Evolutionary conservation across 2,329 filamentous ascomycete genomes (phyloP), one percentile per base, ranked within the genome.

Genomic region (Neoarthrinium moseri): DNA sequence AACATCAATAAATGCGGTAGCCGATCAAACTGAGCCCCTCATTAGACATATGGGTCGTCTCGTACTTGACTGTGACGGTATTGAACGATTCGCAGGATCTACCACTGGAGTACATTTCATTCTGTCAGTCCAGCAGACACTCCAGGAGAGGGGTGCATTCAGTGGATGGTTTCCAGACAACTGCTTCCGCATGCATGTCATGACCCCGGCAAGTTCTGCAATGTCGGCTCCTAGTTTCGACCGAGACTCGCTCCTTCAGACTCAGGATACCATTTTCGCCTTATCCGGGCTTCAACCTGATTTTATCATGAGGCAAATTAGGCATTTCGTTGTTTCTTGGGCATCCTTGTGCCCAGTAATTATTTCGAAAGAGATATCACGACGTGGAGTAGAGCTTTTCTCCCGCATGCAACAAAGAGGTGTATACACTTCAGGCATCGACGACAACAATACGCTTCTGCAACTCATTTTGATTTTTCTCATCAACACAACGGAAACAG

Each of bases 61-160:
- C 12, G 35, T 46, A 6, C 20, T 27, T 12, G 43, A 46, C 13
- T n/a, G 26, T 10, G 33, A 20, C 5, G 43, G 43, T 12, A 21
- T 38, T 6, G 34, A 38, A n/a, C 23, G 24, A 12, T 46, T 46
- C 24, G 43, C 43, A n/a, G 43, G 43, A 23, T 40, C 43, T 10
- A 46, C 43, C 11, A 46, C 43, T 3, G 43, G 43, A 8, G 35
- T 46, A 18, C 43, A 38, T 21, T 46, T 46, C 35, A 24, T 46
- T 23, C 35, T 46, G 5, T 39, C 43, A 10, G 35, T 30, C 12
- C 43, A 46, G 18, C 22, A 39, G 18, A 35, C 43, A 6, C 18
- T 38, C 6, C 23, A 38, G 35, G 22, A n/a, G 15, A 20, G 22
- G n/a, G 22, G 18, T 18, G 13, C 24, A 4, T 18, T 45, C n/a